Base-by-base conservation (phyloP, 495 filamentous ascomycete genomes). In the Aspergillus leporis region DNA sequence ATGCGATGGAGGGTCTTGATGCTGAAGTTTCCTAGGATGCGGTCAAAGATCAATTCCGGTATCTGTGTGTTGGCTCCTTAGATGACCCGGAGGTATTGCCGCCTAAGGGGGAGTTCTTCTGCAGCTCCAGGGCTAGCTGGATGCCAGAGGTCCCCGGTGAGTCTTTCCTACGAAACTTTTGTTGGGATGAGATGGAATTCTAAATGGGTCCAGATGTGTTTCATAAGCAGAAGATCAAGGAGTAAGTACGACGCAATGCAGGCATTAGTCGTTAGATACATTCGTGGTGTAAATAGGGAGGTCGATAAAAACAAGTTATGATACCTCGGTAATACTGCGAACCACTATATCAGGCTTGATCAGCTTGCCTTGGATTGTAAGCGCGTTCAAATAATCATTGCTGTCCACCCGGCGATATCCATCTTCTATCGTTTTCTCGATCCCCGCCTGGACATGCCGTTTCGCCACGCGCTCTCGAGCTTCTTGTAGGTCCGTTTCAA, bases 81-180 rank as follows among this genome's bases (percentile, higher is more conserved):
- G 86, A 90, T 59, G 78, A 87, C 56, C 78, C 85, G 0, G 80
- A 80, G 25, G 78, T 74, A 45, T 63, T 88, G 28, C 83, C 84
- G 22, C 86, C 87, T 0, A 89, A 87, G 69, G 87, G 84, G 0
- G 87, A 90, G 65, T 90, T 90, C 76, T 89, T 86, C 62, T 88
- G 85, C 66, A 81, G 74, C 55, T 54, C 72, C 21, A 64, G 85
- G 50, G 76, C 78, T 30, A 74, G 69, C 12, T 89, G 87, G 87
- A 85, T 89, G 84, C 85, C 84, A 0, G 81, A 85, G 65, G 70
- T 87, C 22, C 74, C 75, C 46, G 74, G 83, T 85, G 61, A 68
- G 81, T 75, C 32, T 28, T 43, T 41, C 40, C 51, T 12, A n/a
- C 6, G 14, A 2, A 7, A 3, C 38, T 41, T 18, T 59, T 57